phyloP scores from a whole-genome alignment of 2,329 filamentous ascomycete genomes.

The Phaeosphaeria sp. region DNA sequence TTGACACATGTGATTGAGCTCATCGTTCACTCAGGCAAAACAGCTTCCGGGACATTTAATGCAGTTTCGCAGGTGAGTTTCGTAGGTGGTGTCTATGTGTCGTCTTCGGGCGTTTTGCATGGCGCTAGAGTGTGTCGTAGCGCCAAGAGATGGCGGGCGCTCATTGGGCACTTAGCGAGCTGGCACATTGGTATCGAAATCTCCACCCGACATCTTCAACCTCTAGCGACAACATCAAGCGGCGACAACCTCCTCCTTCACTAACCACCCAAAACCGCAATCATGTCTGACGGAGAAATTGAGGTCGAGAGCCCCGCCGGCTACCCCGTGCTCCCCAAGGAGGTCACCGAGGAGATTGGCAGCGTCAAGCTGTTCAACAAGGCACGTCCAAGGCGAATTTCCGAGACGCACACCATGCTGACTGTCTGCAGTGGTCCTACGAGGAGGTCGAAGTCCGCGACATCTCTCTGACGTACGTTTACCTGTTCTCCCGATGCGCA shows the following conservation, averaged over 20 bases:
- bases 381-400: constrained; percentile 23
- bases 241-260: constrained; percentile 32
- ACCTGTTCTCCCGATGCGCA: constrained; percentile 17
- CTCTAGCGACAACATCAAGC: constrained; percentile 38
- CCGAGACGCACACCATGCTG: constrained; percentile 12
- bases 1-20: too few relatives aligned
- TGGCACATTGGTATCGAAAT: constrained; percentile 10
- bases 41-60: too few relatives aligned
- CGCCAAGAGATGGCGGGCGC: constrained; percentile 23
- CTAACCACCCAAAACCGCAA: constrained; percentile 38
- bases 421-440: constrained; percentile 73
- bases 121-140: constrained; percentile 1
- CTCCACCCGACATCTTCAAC: constrained; percentile 15
- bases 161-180: constrained; percentile 26
- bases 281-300: constrained; percentile 96
- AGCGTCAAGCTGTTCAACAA: constrained; percentile 98
- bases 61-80: too few relatives aligned
- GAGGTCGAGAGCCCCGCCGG: constrained; percentile 81
- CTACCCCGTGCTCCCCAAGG: constrained; percentile 89
- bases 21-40: too few relatives aligned
- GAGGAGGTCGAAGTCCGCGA: constrained; percentile 99
- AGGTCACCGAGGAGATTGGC: constrained; percentile 87
- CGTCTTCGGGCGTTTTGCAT: constrained; percentile 5
- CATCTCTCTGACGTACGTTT: constrained; percentile 96
- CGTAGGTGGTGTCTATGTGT: neutral